Base-by-base conservation (phyloP, 2,329 filamentous ascomycete species). In the Chaetomium sp. region DNA sequence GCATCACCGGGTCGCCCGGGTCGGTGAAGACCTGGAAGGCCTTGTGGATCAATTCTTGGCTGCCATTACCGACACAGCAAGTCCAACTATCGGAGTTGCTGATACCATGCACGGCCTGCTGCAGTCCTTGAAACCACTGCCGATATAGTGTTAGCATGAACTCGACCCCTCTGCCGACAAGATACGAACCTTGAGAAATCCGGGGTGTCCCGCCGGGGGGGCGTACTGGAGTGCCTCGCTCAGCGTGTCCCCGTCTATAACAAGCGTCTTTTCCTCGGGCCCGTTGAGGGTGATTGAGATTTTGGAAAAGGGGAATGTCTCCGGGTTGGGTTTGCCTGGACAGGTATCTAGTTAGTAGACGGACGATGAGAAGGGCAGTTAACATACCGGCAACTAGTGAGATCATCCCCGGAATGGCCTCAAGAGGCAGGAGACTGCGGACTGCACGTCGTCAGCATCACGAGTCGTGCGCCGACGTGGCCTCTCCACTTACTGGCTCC, bases 11-110 rank as follows among this genome's bases (percentile, higher is more conserved):
- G 54, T 62, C 60, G 1, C 60, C 60, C 5, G 54, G 60, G 23
- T 62, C 60, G 7, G 53, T 57, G 7, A 62, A 62, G 16, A 62
- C 60, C 53, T 57, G 60, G 42, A 62, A 62, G 38, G 60, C 60
- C 53, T 62, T 62, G 45, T 62, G 60, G 25, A 62, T 62, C 10
- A 62, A n/a, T 45, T 62, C 60, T 21, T 62, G 60, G 54, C 54
- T 62, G 60, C 60, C 60, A 23, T 62, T 62, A 12, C 60, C 60
- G 42, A 62, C 50, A 19, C 60, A 62, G 53, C 53, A 62, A 12
- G 25, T 51, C 60, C 54, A 62, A 31, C 19, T 60, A 19, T 23
- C 33, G 23, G 25, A 19, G 27, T 21, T 38, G 23, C 27, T 29
- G 27, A 59, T n/a, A 13, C 60, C 60, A 47, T 62, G 60, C 6